Conservation (phyloP, 257 asterid genomes). For the Plantago ovata region DNA sequence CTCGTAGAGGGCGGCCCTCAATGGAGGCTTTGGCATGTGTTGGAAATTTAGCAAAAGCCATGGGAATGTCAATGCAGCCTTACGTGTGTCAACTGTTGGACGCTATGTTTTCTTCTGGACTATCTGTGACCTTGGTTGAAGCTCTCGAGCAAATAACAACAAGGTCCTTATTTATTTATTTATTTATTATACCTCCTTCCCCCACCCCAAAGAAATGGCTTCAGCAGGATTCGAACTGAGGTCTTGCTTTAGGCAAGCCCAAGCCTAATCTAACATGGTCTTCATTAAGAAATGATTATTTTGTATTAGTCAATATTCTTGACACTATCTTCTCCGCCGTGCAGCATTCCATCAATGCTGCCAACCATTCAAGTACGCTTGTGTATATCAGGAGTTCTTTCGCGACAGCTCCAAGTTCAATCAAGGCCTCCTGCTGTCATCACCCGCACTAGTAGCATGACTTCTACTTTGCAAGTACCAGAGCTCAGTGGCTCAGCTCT, state of each 20-base stretch:
- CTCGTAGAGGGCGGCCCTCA: constrained; percentile 95
- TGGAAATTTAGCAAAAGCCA: constrained; percentile 95
- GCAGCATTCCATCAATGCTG: constrained; percentile 91
- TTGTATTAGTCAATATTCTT: constrained; percentile 10
- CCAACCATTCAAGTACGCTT: constrained; percentile 81
- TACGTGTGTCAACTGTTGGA: constrained; percentile 85
- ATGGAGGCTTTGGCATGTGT: constrained; percentile 98
- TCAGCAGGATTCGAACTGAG: too few species aligned
- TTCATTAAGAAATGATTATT: background rate
- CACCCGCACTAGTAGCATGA: constrained; percentile 55
- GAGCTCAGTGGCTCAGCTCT: constrained; percentile 84
- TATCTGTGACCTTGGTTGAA: constrained; percentile 75
- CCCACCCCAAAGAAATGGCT: too few species aligned
- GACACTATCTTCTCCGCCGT: constrained; percentile 24
- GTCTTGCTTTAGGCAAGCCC: too few species aligned
- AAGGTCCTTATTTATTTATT: constrained; percentile 60
- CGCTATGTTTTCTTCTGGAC: constrained; percentile 92
- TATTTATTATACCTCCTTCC: too few species aligned
- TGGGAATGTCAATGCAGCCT: constrained; percentile 92
- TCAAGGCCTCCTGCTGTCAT: constrained; percentile 55
- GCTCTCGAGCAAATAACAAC: constrained; percentile 78
- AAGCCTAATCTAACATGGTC: background rate
- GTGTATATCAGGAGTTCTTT: constrained; percentile 83
- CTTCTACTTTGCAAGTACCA: constrained; percentile 59
- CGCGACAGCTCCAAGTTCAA: constrained; percentile 67